Evolutionary conservation across 495 filamentous ascomycete genomes (phyloP).

Genomic region (Penicillium maclennaniae): DNA sequence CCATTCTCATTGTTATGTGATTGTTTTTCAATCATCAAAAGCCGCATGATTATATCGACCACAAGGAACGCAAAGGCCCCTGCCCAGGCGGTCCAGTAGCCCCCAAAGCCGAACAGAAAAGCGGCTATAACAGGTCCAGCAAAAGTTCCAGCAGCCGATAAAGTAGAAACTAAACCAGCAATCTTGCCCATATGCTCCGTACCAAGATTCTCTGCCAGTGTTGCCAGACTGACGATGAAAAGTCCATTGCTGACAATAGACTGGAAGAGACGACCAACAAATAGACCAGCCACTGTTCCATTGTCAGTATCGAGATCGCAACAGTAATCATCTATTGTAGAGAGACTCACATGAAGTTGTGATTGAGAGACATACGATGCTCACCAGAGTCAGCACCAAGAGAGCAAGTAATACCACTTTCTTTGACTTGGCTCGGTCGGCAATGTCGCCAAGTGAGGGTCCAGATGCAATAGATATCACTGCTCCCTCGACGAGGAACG

Average conservation of each 20-base stretch:
- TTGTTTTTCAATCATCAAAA: conserved; percentile 30
- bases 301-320: neutral
- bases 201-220: conserved; percentile 25
- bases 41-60: conserved; percentile 29
- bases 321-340: neutral
- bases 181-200: conserved; percentile 29
- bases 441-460: conserved; percentile 17
- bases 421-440: conserved; percentile 18
- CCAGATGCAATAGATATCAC: conserved; percentile 18
- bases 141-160: conserved; percentile 18
- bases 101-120: conserved; percentile 20
- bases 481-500: conserved; percentile 19
- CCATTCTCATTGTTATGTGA: neutral
- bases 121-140: conserved; percentile 24
- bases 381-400: conserved; percentile 14
- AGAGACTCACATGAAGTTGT: conserved; percentile 13
- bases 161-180: conserved; percentile 11
- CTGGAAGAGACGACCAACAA: conserved; percentile 30
- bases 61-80: conserved; percentile 18
- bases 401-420: conserved; percentile 16
- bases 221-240: conserved; percentile 30
- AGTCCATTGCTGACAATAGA: conserved; percentile 22
- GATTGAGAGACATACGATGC: conserved; percentile 15
- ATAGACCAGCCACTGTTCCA: conserved; percentile 18
- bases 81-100: conserved; percentile 31